These are phyloP conservation scores for Sphagnum contortum DNA, from an alignment of 225 moss, liverwort and hornwort species.

Conservation along the genomic window DNA sequence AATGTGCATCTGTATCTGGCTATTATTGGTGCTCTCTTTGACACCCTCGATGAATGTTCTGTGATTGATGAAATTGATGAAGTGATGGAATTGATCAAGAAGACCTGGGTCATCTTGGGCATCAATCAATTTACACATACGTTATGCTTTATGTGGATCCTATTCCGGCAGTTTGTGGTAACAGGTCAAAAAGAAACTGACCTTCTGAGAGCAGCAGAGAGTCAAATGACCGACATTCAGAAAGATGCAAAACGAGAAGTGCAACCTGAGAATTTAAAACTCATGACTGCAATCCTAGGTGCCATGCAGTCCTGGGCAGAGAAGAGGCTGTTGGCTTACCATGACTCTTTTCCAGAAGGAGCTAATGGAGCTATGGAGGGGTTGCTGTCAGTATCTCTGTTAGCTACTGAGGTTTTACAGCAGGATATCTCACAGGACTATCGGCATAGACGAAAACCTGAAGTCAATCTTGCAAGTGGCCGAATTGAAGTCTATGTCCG, in stretches of 20 bases:
- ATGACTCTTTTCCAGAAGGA: constrained; percentile 63
- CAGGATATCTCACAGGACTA: constrained; percentile 38
- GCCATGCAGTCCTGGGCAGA: constrained; percentile 69
- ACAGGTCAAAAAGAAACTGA: constrained; percentile 58
- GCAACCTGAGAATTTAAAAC: constrained; percentile 37
- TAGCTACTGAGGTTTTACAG: constrained; percentile 42
- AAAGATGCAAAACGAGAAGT: constrained; percentile 27
- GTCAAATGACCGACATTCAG: constrained; percentile 56
- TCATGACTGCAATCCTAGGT: constrained; percentile 40
- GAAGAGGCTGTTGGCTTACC: constrained; percentile 67
- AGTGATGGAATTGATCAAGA: constrained; percentile 67
- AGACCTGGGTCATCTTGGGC: constrained; percentile 73
- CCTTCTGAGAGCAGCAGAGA: constrained; percentile 55
- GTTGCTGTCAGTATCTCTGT: constrained; percentile 48
- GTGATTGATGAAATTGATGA: constrained; percentile 78
- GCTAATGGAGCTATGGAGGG: constrained; percentile 25
- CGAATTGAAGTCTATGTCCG: constrained; percentile 64
- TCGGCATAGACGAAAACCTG: constrained; percentile 25
- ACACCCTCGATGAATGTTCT: constrained; percentile 49
- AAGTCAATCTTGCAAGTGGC: constrained; percentile 33
- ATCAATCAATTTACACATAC: constrained; percentile 59
- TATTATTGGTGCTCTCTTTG: constrained; percentile 52
- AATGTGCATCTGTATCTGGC: constrained; percentile 65
- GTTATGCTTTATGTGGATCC: constrained; percentile 83
- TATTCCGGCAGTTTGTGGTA: constrained; percentile 64